Evolutionary conservation across 306 rosid genomes (phyloP), one percentile per base, ranked within the genome.

Genomic region (Cotoneaster glaucophyllus): DNA sequence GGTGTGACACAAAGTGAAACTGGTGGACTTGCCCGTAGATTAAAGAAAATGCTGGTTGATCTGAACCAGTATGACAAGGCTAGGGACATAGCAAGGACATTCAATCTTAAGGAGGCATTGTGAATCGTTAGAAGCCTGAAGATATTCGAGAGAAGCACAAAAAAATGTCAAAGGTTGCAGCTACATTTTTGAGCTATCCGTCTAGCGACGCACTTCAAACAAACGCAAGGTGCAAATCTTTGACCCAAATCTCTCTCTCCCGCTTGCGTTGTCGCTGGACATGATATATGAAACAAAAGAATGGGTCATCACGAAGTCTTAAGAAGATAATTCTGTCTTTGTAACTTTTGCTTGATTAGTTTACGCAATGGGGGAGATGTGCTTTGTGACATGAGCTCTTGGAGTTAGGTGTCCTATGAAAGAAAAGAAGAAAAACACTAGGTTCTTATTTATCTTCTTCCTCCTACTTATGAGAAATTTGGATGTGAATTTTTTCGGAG

Each of bases 11-110:
- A 88, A 86, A 86, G 86, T 43, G 91, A 90, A 78, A 85, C 86
- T 11, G 81, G 77, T 37, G 86, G 87, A 80, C 90, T 94, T 41
- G 97, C 97, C 10, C 93, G 97, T 67, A 89, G 97, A 59, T 77
- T 94, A 64, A 94, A 91, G 87, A 94, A 94, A 87, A 85, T 91
- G 86, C 88, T 94, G 39, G 97, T 91, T 57, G 98, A 94, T 77
- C 91, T 94, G 75, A 87, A 94, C 41, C 91, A 94, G 74, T 94
- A 91, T 78, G 98, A 94, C 80, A 81, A 78, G 64, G 98, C 97
- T 43, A 86, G 97, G 85, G 85, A 75, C 82, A 77, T 94, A 76
- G 89, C 84, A 25, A 87, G 88, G 91, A 88, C 88, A 74, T 91
- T 94, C 80, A 87, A 86, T 79, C 96, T 94, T 52, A 94, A 83